These are phyloP conservation scores for Quercus wislizeni DNA, from an alignment of 306 rosid genomes.

Conservation along the genomic window DNA sequence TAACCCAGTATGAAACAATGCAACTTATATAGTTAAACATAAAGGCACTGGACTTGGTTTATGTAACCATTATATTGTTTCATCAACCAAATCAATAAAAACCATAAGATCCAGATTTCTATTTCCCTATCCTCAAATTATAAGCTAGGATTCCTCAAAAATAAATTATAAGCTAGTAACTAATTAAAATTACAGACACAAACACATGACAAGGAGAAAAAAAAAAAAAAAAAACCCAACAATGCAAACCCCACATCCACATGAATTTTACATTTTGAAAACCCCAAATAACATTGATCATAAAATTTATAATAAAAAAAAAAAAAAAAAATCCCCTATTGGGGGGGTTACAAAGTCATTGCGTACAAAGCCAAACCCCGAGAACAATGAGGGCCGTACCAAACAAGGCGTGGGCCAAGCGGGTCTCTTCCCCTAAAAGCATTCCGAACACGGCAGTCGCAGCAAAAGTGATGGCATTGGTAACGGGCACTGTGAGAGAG, in stretches of 20 bases:
- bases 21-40: background rate
- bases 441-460: conserved; percentile 74
- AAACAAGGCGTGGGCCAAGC: conserved; percentile 50
- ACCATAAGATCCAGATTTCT: background rate
- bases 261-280: background rate
- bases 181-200: background rate
- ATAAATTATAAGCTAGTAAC: background rate
- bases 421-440: conserved; percentile 69
- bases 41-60: background rate
- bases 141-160: background rate
- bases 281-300: background rate
- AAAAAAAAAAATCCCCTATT: background rate
- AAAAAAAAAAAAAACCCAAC: background rate
- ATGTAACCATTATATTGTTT: background rate
- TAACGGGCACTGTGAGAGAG: conserved; percentile 84
- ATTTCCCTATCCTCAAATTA: background rate
- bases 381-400: conserved; percentile 70
- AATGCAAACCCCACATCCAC: background rate
- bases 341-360: conserved; percentile 6
- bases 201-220: background rate
- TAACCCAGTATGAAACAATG: background rate
- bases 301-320: too few species aligned
- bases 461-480: conserved; percentile 91
- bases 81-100: background rate
- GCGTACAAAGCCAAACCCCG: conserved; percentile 71